Base-by-base conservation (phyloP, 1,284 basidiomycete genomes). In the Rhodotorula mucilaginosa region DNA sequence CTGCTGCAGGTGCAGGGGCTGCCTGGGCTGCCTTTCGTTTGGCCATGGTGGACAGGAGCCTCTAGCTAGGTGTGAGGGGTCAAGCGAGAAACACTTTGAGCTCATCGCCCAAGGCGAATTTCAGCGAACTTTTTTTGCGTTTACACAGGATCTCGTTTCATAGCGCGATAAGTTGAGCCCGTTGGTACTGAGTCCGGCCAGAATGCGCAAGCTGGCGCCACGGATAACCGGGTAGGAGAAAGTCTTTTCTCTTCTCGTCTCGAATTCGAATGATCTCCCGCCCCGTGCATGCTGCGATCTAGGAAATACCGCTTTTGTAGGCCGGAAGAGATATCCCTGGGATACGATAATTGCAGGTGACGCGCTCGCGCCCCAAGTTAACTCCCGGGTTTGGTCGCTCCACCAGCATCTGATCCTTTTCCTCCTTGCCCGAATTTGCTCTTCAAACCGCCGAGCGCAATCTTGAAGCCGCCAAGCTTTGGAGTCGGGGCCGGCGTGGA, bases 371-470 rank as follows among this genome's bases (percentile, higher is more conserved):
- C 10, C 39, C 10, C 10, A 44, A 44, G 39, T 44, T 67, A 39
- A 31, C 47, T 61, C 29, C 21, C 61, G 44, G 29, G 46, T 46
- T 65, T 61, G 26, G 47, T 15, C 23, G 51, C 63, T 13, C 54
- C 63, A 8, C 60, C 58, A 7, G 52, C 18, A 31, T 29, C 60
- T 21, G 13, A 31, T 21, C 48, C 61, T 31, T 31, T 23, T 15
- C 52, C 44, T 12, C 39, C 61, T 21, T 29, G 58, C 12, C 26
- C 58, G 39, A 71, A 62, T 51, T 64, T 68, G 62, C 49, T 67
- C 62, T 67, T 67, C 10, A 67, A 15, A n/a, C 69, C 69, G 21
- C 69, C 62, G 44, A 71, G 61, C 51, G 70, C 58, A 29, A 71
- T 68, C 48, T 71, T 71, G 70, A 71, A 71, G 3, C 61, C 61